Conservation (phyloP, 441 rosid genomes). For the Geranium incanum region DNA sequence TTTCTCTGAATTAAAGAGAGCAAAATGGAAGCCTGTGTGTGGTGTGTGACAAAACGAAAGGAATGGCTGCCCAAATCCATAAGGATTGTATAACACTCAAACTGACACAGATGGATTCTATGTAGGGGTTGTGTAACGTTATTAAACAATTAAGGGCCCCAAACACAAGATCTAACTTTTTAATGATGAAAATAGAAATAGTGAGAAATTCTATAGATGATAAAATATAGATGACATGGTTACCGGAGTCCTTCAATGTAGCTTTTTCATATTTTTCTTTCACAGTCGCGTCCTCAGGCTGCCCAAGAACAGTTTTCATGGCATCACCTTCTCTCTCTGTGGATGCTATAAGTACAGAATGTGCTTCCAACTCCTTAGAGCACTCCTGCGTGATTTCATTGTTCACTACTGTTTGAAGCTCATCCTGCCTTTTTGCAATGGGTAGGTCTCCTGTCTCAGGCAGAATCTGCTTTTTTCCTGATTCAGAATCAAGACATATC, state of each 20-base stretch:
- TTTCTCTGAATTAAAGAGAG: not conserved
- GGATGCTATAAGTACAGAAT: constrained; percentile 29
- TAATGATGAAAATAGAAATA: not conserved
- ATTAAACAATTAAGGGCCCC: not conserved
- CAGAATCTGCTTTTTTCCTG: constrained; percentile 23
- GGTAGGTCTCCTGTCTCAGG: constrained; percentile 29
- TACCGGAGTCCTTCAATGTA: constrained; percentile 43
- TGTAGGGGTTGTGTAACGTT: not conserved
- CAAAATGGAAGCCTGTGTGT: not conserved
- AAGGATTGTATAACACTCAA: not conserved
- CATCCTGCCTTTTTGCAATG: constrained; percentile 27
- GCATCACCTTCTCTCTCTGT: constrained; percentile 26
- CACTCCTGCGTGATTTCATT: constrained; percentile 27
- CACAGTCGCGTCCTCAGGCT: constrained; percentile 22
- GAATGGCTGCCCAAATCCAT: not conserved
- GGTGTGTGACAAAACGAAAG: not conserved
- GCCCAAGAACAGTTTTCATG: constrained; percentile 26
- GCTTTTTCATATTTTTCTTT: constrained; percentile 33
- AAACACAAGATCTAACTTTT: not conserved
- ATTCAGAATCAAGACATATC: constrained; percentile 25
- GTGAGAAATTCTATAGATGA: not conserved
- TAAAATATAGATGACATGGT: constrained; percentile 12
- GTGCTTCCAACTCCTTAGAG: constrained; percentile 26
- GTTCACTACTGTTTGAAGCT: constrained; percentile 21
- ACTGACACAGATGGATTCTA: not conserved